Evolutionary conservation across 805 yeast species (phyloP).

Genomic region (Candida silvicultrix): DNA sequence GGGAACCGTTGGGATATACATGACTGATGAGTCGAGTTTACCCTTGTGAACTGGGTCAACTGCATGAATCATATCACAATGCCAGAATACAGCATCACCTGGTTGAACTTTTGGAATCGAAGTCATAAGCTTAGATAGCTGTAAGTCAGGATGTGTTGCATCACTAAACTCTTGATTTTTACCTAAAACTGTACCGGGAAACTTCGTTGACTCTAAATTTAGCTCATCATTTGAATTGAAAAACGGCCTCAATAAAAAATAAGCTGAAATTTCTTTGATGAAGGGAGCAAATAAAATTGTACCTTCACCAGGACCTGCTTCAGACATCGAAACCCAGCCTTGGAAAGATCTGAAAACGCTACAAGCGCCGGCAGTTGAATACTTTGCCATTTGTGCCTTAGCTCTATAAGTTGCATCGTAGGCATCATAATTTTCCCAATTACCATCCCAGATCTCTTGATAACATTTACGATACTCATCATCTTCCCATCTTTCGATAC

Average conservation of each 20-base stretch:
- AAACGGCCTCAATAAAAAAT: conserved; percentile 34
- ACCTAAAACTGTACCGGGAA: conserved; percentile 35
- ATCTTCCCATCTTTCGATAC: conserved; percentile 42
- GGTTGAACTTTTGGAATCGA: conserved; percentile 32
- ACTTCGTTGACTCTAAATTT: conserved; percentile 26
- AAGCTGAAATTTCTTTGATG: conserved; percentile 31
- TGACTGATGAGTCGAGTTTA: conserved; percentile 29
- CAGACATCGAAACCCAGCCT: conserved; percentile 37
- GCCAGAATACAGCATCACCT: conserved; percentile 41
- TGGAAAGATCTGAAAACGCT: conserved; percentile 35
- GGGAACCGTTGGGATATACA: conserved; percentile 28
- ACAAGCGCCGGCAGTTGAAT: conserved; percentile 23
- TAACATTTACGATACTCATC: conserved; percentile 30
- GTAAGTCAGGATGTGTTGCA: conserved; percentile 23
- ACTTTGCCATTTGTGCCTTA: conserved; percentile 27
- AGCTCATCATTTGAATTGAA: conserved; percentile 27
- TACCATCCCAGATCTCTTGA: conserved; percentile 29
- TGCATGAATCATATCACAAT: conserved; percentile 34
- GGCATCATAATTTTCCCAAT: conserved; percentile 39
- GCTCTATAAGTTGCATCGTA: conserved; percentile 29
- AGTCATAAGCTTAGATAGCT: conserved; percentile 26
- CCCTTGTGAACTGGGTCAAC: conserved; percentile 34
- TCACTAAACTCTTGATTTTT: conserved; percentile 27
- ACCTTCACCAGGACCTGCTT: conserved; percentile 32
- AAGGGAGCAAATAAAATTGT: conserved; percentile 32